A percentile compares a stretch with the other conserved stretches of the same genome.
Evolutionary conservation across 1,139 yeast species (phyloP).

Genomic region (Scheffersomyces illinoinensis): DNA sequence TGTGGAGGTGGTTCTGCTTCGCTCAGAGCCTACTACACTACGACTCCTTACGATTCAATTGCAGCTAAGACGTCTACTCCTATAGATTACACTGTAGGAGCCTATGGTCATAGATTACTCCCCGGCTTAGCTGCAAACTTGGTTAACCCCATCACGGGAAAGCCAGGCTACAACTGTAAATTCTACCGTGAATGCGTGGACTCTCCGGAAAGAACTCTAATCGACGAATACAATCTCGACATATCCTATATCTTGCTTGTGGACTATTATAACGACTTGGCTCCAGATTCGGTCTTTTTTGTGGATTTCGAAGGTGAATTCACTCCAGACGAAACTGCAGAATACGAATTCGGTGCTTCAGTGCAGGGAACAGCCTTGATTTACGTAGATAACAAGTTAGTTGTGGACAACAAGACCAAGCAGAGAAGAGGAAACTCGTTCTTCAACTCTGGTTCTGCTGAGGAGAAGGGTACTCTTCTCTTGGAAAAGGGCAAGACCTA

Average conservation of each 20-base stretch:
- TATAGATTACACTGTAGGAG: constrained; percentile 28
- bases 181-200: constrained; percentile 62
- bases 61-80: constrained; percentile 13
- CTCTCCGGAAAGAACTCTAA: constrained; percentile 40
- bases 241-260: constrained; percentile 67
- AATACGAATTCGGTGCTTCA: constrained; percentile 15
- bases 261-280: constrained; percentile 20
- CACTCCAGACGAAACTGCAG: constrained; percentile 12
- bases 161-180: constrained; percentile 50
- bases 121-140: constrained; percentile 26
- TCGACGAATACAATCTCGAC: constrained; percentile 70
- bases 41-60: constrained; percentile 14
- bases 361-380: constrained; percentile 17
- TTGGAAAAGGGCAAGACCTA: constrained; percentile 12
- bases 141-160: background rate
- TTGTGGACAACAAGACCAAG: constrained; percentile 14
- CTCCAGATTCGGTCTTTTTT: constrained; percentile 10
- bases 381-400: constrained; percentile 14
- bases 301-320: constrained; percentile 10
- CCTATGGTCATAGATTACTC: constrained; percentile 45
- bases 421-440: constrained; percentile 13
- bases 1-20: constrained; percentile 10
- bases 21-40: constrained; percentile 10
- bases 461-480: constrained; percentile 6
- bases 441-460: constrained; percentile 16